Conservation (phyloP, 2,329 filamentous ascomycete species). For the Nectriaceae sp. region DNA sequence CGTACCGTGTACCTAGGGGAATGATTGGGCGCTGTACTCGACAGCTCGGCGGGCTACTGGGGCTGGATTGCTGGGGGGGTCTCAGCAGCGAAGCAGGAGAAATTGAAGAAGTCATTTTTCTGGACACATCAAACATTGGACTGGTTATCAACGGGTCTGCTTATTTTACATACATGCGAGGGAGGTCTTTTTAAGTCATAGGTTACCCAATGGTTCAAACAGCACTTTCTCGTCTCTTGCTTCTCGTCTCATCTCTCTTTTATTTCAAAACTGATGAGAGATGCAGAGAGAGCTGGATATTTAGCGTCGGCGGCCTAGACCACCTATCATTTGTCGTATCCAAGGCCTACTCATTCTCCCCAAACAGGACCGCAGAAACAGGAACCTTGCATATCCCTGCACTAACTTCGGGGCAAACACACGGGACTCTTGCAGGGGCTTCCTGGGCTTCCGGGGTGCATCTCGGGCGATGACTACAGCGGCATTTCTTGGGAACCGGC, state of each 20-base stretch:
- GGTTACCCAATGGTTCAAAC: too few relatives aligned
- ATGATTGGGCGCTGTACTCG: constrained; percentile 26
- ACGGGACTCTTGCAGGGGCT: constrained; percentile 20
- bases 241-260: too few relatives aligned
- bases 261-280: too few relatives aligned
- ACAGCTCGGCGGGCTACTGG: constrained; percentile 2
- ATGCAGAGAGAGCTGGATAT: constrained; percentile 2
- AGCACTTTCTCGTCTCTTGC: too few relatives aligned
- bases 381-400: constrained; percentile 12
- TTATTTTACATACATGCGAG: not conserved
- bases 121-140: constrained; percentile 8
- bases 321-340: constrained; percentile 26
- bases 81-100: constrained; percentile 27
- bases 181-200: too few relatives aligned
- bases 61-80: constrained; percentile 13
- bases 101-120: too few relatives aligned
- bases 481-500: constrained; percentile 16
- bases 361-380: constrained; percentile 1
- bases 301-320: constrained; percentile 24
- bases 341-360: constrained; percentile 10
- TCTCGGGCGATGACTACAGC: constrained; percentile 21
- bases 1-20: constrained; percentile 16
- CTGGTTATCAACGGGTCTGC: constrained; percentile 1
- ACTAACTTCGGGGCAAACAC: constrained; percentile 14
- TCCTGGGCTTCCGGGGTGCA: constrained; percentile 24